Evolutionary conservation across 1,284 basidiomycete genomes (phyloP), one percentile per base, ranked within the genome.

Genomic region (Ustilago esculenta): DNA sequence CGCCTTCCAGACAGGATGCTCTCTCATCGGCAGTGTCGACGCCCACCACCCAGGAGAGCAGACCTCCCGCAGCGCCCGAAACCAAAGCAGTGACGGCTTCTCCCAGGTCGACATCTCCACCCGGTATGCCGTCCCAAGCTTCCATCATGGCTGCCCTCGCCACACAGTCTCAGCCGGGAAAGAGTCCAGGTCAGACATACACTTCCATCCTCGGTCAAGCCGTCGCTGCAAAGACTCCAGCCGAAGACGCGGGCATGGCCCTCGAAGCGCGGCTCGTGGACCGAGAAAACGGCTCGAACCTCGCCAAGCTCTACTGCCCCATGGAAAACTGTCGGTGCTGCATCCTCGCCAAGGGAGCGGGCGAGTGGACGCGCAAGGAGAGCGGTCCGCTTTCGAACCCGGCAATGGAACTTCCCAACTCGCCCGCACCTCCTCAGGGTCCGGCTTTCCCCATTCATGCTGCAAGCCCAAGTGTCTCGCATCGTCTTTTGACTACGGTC

Each of bases 251-350:
- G 3, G 69, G 67, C 3, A 34, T 69, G 47, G 78, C 79, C 3
- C 73, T 81, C 17, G 77, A 76, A 44, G 76, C 79, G 4, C 73
- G 78, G 24, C 65, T 81, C 6, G 79, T 81, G 14, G 64, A 79
- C 41, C 69, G 73, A 23, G 56, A 71, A 33, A 52, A 43, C 20
- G 59, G 53, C 7, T 66, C 69, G 24, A 81, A 81, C 50, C 41
- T 76, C 11, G 72, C 73, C 3, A 72, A 70, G 20, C 68, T 81
- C 20, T 78, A 70, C 43, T 81, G 80, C 42, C 80, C 80, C 15
- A 67, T 72, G 43, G 80, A 78, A 21, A 61, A 72, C 33, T 81
- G 80, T 37, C 64, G 70, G 11, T 81, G 78, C 54, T 57, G 59
- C 36, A 55, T 80, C 17, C 52, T 80, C 6, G 57, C 46, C n/a